Conservation (phyloP, 192 early-diverging fungal species). For the Mortierella alpina region DNA sequence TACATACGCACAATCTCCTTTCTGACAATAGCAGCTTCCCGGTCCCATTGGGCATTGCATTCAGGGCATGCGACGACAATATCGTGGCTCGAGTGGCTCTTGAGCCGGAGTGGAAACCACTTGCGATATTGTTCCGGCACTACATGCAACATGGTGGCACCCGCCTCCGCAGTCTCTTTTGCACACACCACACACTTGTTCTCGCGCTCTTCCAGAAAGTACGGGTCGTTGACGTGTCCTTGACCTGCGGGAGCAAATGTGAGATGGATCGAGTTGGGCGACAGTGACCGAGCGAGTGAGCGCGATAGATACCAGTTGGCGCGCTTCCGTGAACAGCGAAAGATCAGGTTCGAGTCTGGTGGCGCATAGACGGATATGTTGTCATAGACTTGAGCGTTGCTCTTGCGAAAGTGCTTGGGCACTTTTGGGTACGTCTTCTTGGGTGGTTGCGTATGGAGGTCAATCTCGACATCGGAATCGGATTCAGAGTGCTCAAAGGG, state of each 20-base stretch:
- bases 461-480: slow-evolving; percentile 40
- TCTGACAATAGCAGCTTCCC: slow-evolving; percentile 34
- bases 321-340: slow-evolving; percentile 44
- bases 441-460: slow-evolving; percentile 13
- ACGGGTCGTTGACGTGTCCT: slow-evolving; percentile 26
- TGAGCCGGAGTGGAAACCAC: slow-evolving; percentile 44
- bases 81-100: slow-evolving; percentile 49
- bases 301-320: slow-evolving; percentile 47
- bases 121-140: slow-evolving; percentile 48
- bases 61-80: slow-evolving; percentile 47
- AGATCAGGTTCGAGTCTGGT: slow-evolving; percentile 49
- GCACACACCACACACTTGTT: slow-evolving; percentile 51
- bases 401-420: slow-evolving; percentile 42
- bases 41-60: slow-evolving; percentile 49
- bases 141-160: slow-evolving; percentile 50
- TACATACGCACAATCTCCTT: slow-evolving; percentile 31
- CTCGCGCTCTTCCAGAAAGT: slow-evolving; percentile 44
- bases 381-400: slow-evolving; percentile 39
- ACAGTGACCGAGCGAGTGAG: slow-evolving; percentile 21
- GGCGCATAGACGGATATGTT: slow-evolving; percentile 52
- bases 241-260: slow-evolving; percentile 47
- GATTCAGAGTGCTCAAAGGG: slow-evolving; percentile 26
- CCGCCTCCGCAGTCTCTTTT: slow-evolving; percentile 15
- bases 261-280: slow-evolving; percentile 41
- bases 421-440: slow-evolving; percentile 19